phyloP scores from a whole-genome alignment of 2,329 filamentous ascomycete species.

The Cercospora beticola region DNA sequence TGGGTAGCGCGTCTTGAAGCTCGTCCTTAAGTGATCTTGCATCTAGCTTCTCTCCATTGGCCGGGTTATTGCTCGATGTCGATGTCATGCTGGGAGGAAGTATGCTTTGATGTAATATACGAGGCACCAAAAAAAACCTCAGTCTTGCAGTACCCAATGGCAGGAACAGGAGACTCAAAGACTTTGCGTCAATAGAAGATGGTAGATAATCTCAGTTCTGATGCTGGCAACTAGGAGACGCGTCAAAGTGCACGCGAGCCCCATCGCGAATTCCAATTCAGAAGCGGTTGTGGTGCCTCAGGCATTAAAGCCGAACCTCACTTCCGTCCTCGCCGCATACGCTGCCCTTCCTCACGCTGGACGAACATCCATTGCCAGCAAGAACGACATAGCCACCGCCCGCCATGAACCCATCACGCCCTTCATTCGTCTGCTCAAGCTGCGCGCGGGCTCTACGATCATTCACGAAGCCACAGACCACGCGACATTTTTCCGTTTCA shows the following conservation, averaged over 20 bases:
- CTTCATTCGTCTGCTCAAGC: constrained; percentile 35
- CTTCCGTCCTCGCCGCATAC: background rate
- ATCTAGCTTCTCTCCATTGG: background rate
- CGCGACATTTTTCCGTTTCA: constrained; percentile 18
- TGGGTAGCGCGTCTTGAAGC: constrained; percentile 55
- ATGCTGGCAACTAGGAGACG: background rate
- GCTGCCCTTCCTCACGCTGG: background rate
- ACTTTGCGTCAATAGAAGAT: background rate
- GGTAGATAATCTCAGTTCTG: background rate
- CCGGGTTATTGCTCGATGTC: constrained; percentile 3
- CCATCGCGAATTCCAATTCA: background rate
- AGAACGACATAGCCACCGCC: background rate
- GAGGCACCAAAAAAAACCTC: background rate
- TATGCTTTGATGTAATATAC: background rate
- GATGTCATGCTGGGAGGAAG: constrained; percentile 8
- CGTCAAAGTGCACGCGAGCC: background rate
- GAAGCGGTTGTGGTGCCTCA: background rate
- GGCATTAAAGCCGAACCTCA: background rate
- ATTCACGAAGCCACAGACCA: constrained; percentile 7
- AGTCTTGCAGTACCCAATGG: background rate
- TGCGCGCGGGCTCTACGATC: constrained; percentile 32
- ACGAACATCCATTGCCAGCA: background rate
- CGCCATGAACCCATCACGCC: constrained; percentile 26
- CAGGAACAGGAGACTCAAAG: background rate
- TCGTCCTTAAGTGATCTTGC: constrained; percentile 38